These are phyloP conservation scores for Amoebophrya sp. DNA, from an alignment of 169 alveolate species.

Conservation along the genomic window DNA sequence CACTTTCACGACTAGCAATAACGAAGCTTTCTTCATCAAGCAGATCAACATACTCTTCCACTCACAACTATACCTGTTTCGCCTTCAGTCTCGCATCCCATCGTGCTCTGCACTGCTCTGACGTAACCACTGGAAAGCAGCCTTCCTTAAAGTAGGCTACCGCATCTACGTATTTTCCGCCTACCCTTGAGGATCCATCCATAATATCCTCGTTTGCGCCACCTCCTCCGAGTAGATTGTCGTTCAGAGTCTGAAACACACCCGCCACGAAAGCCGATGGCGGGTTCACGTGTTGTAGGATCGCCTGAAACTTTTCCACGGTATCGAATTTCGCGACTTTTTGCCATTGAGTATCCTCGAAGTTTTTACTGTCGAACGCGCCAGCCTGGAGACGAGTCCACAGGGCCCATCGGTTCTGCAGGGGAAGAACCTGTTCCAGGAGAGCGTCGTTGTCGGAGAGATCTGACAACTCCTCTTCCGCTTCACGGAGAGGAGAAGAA, in stretches of 20 bases:
- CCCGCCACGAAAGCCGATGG: not conserved
- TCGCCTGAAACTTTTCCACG: not conserved
- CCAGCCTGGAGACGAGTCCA: not conserved
- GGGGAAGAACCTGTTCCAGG: not conserved
- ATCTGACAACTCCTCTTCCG: not conserved
- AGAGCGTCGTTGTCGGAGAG: not conserved
- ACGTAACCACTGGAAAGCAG: not conserved
- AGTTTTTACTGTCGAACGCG: not conserved
- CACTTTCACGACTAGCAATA: too few relatives aligned
- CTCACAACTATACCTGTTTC: not conserved
- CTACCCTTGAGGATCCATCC: too few relatives aligned
- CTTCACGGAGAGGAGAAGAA: too few relatives aligned
- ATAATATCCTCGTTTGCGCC: not conserved
- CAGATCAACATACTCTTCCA: not conserved
- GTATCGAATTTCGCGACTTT: not conserved
- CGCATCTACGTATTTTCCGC: not conserved
- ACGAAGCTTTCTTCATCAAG: too few relatives aligned
- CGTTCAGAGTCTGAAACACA: not conserved
- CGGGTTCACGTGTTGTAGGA: not conserved
- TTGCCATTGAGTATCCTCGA: not conserved
- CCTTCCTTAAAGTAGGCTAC: not conserved
- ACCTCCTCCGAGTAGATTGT: not conserved
- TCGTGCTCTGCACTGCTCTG: not conserved
- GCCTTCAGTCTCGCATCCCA: not conserved
- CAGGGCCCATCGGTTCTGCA: not conserved